Percentiles rank a stretch among this genome's conserved stretches.
Evolutionary conservation across 192 early-diverging fungal species (phyloP).

Genomic region (Coemansia sp.): DNA sequence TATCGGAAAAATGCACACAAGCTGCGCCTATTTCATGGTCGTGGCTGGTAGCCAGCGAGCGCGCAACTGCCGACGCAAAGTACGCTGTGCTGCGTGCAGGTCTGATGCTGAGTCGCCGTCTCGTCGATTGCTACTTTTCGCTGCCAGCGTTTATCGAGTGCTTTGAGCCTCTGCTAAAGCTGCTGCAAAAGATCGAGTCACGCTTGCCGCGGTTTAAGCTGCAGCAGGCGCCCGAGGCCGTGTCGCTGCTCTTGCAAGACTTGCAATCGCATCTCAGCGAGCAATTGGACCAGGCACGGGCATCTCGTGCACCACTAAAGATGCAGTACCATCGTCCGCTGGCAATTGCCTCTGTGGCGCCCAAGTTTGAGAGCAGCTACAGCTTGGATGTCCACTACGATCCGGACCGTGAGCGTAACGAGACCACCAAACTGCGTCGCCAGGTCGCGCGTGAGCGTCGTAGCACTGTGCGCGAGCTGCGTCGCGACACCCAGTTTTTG

Average conservation of each 20-base stretch:
- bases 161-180: constrained; percentile 44
- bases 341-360: constrained; percentile 81
- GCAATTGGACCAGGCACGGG: constrained; percentile 55
- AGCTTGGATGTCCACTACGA: constrained; percentile 84
- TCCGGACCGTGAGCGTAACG: constrained; percentile 72
- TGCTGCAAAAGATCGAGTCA: constrained; percentile 24
- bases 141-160: constrained; percentile 66
- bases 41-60: constrained; percentile 17
- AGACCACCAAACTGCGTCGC: constrained; percentile 72
- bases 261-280: constrained; percentile 51
- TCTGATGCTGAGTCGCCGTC: constrained; percentile 19
- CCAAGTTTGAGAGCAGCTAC: constrained; percentile 90
- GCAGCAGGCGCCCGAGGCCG: constrained; percentile 23
- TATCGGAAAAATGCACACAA: constrained; percentile 11
- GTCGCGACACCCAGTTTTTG: constrained; percentile 90
- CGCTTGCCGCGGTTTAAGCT: constrained; percentile 32
- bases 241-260: constrained; percentile 6
- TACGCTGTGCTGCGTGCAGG: constrained; percentile 30
- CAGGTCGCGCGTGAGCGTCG: constrained; percentile 93
- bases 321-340: constrained; percentile 85
- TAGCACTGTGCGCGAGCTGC: constrained; percentile 92
- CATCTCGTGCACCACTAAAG: constrained; percentile 67
- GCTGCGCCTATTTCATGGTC: constrained; percentile 30
- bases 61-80: constrained; percentile 13
- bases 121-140: constrained; percentile 56